Base-by-base conservation (phyloP, 352 stramenopile genomes). In the Globisporangium camurandrum region DNA sequence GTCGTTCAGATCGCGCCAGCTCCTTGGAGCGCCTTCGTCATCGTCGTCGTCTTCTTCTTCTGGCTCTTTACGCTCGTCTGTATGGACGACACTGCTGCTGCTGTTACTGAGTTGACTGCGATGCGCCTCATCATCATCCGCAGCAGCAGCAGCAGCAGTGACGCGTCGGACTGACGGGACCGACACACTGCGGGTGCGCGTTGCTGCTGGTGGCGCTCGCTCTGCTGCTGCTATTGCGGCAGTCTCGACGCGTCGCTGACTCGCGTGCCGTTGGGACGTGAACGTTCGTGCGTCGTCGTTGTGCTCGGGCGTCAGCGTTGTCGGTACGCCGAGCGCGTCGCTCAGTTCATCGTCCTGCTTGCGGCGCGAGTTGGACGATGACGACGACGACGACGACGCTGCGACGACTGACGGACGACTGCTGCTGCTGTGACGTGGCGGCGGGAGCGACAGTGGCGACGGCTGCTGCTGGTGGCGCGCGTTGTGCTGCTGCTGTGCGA, bases 261-360 rank as follows among this genome's bases (percentile, higher is more conserved):
- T 38, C 23, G 20, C 36, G 3, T 33, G 30, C 20, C 31, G n/a
- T 28, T 33, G 43, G 2, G 41, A 44, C 22, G 27, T 3, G 5
- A 24, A 44, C 19, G 31, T 7, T 16, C 44, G 27, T 3, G 43
- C 26, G 16, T 28, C 43, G 8, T 20, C 24, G 3, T n/a, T 23
- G 6, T 38, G 51, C 14, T 58, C 51, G 0, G 44, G 51, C 17
- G 51, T 52, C n/a, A n/a, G n/a, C 3, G 49, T 49, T 5, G 22
- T 14, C 16, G 49, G 44, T 10, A 86, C 66, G 0, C 77, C 77
- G 28, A 88, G 41, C 0, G 74, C 77, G 27, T 83, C 64, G 11
- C 61, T 86, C 23, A 88, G 46, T 30, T 88, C 77, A 17, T 83
- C 57, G 37, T 88, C 77, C 27, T 66, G 51, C 4, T 56, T 40